Base-by-base conservation (phyloP, 2,329 filamentous ascomycete genomes). In the Aspergillus brunneoviolaceus region DNA sequence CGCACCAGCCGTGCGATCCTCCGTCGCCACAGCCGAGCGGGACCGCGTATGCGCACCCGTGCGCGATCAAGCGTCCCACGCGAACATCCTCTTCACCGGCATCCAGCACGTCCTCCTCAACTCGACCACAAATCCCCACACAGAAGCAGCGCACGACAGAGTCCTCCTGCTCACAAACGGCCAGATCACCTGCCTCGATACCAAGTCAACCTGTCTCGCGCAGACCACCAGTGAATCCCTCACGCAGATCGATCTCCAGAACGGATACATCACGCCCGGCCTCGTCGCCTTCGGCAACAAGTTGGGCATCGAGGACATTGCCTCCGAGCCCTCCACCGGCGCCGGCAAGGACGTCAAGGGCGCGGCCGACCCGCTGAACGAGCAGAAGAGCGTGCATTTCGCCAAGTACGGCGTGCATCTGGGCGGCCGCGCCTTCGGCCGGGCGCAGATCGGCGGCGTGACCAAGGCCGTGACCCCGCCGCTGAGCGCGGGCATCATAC, bases 381-480 rank as follows among this genome's bases (percentile, higher is more conserved):
- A 63, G 48, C 49, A 56, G 1, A 58, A 63, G 14, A 64, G 55
- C n/a, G 60, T 66, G 2, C 54, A 64, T 14, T 68, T 63, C 21
- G 87, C 82, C 7, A 74, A 85, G 4, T 76, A 81, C 52, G 79
- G 78, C 2, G 70, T 81, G 1, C 65, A 69, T 5, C 70, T 80
- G 0, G 83, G 83, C 58, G 82, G 78, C 27, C 84, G 85, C 72
- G 86, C 87, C 69, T 78, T 87, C 2, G 75, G 76, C 11, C 79
- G 78, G 9, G 82, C 84, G 2, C 77, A 80, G 62, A 76, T 76
- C 31, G 86, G 85, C 62, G 86, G 85, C 49, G 82, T 87, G 47
- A 87, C 85, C 6, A 79, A 79, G 49, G 84, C 84, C 51, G 80
- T 88, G 55, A 83, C 85, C 0, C 82, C 85, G 1, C 86, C 86